phyloP scores from a whole-genome alignment of 352 stramenopile genomes.

The Pythium rhizo-oryzae region DNA sequence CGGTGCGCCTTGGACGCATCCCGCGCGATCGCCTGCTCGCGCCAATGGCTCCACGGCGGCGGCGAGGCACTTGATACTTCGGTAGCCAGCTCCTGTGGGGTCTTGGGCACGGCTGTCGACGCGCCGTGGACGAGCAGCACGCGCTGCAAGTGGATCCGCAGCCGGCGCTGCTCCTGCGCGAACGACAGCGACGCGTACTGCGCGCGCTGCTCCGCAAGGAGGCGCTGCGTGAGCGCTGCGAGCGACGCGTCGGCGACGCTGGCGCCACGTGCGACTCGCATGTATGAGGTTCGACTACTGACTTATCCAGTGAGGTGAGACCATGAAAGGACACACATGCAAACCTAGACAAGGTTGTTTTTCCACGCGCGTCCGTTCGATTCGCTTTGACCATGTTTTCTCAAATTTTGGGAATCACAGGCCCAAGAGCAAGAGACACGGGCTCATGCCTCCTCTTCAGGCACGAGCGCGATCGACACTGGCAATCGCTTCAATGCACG shows the following conservation, averaged over 20 bases:
- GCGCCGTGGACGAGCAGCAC: slow-evolving; percentile 19
- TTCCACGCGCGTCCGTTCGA: neutral
- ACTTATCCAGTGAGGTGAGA: neutral
- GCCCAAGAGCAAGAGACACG: neutral
- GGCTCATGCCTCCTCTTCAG: too few relatives aligned
- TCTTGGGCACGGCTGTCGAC: too few relatives aligned
- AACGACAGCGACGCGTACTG: slow-evolving; percentile 17
- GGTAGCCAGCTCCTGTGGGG: too few relatives aligned
- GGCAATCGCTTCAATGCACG: neutral
- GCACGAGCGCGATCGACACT: too few relatives aligned
- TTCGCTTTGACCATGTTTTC: slow-evolving; percentile 5
- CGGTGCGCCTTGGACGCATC: slow-evolving; percentile 2
- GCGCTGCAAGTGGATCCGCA: slow-evolving; percentile 26
- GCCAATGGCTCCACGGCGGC: slow-evolving; percentile 5
- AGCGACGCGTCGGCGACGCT: neutral
- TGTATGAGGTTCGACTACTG: neutral
- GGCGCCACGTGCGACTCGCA: slow-evolving; percentile 3
- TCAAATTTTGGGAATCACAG: slow-evolving; percentile 16
- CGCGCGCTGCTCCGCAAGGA: neutral
- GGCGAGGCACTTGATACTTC: neutral
- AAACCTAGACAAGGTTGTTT: neutral
- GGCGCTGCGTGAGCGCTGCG: neutral
- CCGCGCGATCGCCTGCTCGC: slow-evolving; percentile 9
- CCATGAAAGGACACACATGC: slow-evolving; percentile 1
- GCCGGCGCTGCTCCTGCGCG: slow-evolving; percentile 24